Evolutionary conservation across 768 basidiomycete species (phyloP).

Genomic region (Lactifluus rugatus): DNA sequence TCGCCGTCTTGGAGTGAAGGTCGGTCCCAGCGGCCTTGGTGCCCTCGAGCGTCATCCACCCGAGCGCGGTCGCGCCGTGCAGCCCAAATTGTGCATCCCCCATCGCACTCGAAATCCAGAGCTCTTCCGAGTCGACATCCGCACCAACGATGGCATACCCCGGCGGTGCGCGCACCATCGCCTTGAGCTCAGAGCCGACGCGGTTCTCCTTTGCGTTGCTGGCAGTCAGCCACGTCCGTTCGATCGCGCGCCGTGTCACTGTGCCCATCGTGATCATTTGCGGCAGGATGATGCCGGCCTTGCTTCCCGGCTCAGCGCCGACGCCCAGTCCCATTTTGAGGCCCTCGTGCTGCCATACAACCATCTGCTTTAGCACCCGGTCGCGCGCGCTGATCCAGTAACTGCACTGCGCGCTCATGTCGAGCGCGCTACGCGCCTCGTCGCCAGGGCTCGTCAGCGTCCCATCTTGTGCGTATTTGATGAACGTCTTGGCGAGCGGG

Average conservation of each 20-base stretch:
- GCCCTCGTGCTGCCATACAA: slow-evolving; percentile 62
- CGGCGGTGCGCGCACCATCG: slow-evolving; percentile 90
- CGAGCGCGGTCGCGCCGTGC: slow-evolving; percentile 92
- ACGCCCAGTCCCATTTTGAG: slow-evolving; percentile 43
- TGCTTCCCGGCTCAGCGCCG: slow-evolving; percentile 28
- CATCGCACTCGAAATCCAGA: slow-evolving; percentile 99
- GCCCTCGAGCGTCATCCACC: slow-evolving; percentile 99
- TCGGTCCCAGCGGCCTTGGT: slow-evolving; percentile 93
- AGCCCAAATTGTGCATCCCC: slow-evolving; percentile 96
- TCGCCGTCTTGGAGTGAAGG: slow-evolving; percentile 92
- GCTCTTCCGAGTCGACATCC: slow-evolving; percentile 96
- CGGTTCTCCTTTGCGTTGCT: slow-evolving; percentile 97
- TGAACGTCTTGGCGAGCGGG: slow-evolving; percentile 81
- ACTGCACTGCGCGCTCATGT: slow-evolving; percentile 89
- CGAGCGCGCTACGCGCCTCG: slow-evolving; percentile 75
- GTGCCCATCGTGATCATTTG: slow-evolving; percentile 99
- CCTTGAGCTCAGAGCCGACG: slow-evolving; percentile 96
- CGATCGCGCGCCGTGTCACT: slow-evolving; percentile 93
- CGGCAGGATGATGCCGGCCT: slow-evolving; percentile 88
- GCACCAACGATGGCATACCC: slow-evolving; percentile 96
- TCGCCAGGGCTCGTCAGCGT: slow-evolving; percentile 73
- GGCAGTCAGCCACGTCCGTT: slow-evolving; percentile 96
- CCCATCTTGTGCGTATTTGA: slow-evolving; percentile 81
- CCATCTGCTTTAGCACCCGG: slow-evolving; percentile 85
- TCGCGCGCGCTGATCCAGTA: slow-evolving; percentile 97